Conservation (phyloP, 352 stramenopile genomes). For the Phytopythium oedochilum region DNA sequence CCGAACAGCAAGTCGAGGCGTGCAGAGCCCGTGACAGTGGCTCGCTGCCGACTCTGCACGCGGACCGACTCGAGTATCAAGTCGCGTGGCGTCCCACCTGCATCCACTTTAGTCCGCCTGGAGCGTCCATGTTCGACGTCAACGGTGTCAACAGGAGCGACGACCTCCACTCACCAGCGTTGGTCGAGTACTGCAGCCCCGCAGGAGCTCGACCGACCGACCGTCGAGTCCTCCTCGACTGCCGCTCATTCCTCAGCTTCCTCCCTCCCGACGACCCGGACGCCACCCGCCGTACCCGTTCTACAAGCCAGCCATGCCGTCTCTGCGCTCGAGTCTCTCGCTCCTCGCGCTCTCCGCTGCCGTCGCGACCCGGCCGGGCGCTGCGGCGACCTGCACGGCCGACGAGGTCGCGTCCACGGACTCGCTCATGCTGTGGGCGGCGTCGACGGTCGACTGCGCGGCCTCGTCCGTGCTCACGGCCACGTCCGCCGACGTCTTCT, state of each 20-base stretch:
- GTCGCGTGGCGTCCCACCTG: neutral
- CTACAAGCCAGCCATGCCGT: neutral
- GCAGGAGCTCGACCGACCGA: neutral
- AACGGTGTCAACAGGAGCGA: neutral
- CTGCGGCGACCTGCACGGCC: neutral
- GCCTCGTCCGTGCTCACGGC: neutral
- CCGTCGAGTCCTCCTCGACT: too few relatives aligned
- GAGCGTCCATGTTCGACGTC: neutral
- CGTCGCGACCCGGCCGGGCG: neutral
- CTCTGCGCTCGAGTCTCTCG: neutral
- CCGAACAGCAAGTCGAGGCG: neutral
- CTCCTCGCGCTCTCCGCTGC: neutral
- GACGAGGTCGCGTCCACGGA: neutral
- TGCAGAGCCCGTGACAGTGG: neutral
- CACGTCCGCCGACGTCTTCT: neutral
- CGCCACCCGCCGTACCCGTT: neutral
- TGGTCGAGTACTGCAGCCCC: neutral
- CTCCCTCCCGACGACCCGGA: neutral
- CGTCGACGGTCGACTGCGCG: neutral
- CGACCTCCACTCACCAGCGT: neutral
- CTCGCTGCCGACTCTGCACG: neutral
- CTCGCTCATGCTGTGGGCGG: neutral
- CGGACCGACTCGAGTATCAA: neutral
- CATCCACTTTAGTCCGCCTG: neutral
- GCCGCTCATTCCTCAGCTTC: neutral